A percentile compares a stretch with the other conserved stretches of the same genome.
These are phyloP conservation scores for Verbascum thapsus DNA, from an alignment of 257 asterid genomes.

Conservation along the genomic window DNA sequence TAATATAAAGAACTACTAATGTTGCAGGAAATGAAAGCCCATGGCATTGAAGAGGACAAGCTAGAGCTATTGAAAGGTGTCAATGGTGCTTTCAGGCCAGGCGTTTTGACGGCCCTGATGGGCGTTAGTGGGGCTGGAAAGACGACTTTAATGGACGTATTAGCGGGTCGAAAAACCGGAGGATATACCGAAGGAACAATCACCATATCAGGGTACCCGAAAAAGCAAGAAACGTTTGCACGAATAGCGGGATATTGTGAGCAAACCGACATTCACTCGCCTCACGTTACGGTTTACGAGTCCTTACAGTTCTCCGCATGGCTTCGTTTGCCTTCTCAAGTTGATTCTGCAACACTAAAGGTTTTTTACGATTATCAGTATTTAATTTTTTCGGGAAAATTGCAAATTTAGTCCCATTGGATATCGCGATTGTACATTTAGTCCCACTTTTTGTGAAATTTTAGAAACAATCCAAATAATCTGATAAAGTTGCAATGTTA, in stretches of 20 bases:
- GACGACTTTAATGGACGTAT: slow-evolving; percentile 79
- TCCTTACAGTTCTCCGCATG: slow-evolving; percentile 73
- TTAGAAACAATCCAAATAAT: too few species aligned
- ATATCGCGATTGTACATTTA: too few species aligned
- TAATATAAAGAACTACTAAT: slow-evolving; percentile 4
- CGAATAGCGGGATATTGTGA: slow-evolving; percentile 85
- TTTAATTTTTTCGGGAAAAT: too few species aligned
- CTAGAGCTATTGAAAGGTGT: slow-evolving; percentile 76
- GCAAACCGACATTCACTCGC: slow-evolving; percentile 83
- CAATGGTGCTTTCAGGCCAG: slow-evolving; percentile 79
- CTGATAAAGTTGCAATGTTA: too few species aligned
- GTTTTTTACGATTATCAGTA: too few species aligned
- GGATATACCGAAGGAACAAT: slow-evolving; percentile 70
- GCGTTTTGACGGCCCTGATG: slow-evolving; percentile 83
- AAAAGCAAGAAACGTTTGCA: slow-evolving; percentile 74
- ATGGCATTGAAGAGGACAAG: slow-evolving; percentile 53
- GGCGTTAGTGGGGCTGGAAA: slow-evolving; percentile 87
- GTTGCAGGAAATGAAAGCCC: slow-evolving; percentile 68
- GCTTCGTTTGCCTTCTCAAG: slow-evolving; percentile 72
- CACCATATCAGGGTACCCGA: slow-evolving; percentile 70
- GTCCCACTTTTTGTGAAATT: too few species aligned
- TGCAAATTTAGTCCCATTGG: too few species aligned
- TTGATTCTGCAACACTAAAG: slow-evolving; percentile 54
- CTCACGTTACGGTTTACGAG: slow-evolving; percentile 74
- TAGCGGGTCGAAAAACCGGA: slow-evolving; percentile 80